Percentiles rank a stretch among this genome's conserved stretches.
These are phyloP conservation scores for Aureobasidium sp. DNA, from an alignment of 2,329 filamentous ascomycete species.

Conservation along the genomic window DNA sequence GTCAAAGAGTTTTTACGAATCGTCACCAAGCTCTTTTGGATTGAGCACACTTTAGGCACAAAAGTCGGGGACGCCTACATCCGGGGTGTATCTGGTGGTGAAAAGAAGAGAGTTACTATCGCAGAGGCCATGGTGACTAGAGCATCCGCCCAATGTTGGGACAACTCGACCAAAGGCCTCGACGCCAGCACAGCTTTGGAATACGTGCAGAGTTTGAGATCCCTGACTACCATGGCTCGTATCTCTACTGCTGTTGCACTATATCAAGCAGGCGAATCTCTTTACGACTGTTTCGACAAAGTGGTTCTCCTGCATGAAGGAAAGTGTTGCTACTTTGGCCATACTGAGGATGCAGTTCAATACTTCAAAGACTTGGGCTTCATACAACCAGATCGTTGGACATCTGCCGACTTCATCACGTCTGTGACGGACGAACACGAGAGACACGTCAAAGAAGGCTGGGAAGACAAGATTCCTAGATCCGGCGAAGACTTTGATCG, in stretches of 20 bases:
- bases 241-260: slow-evolving; percentile 78
- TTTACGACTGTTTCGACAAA: slow-evolving; percentile 61
- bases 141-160: slow-evolving; percentile 33
- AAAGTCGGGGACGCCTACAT: slow-evolving; percentile 77
- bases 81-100: slow-evolving; percentile 55
- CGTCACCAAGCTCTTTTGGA: slow-evolving; percentile 67
- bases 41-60: slow-evolving; percentile 78
- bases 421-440: slow-evolving; percentile 80
- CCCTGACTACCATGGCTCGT: slow-evolving; percentile 73
- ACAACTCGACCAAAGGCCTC: slow-evolving; percentile 41
- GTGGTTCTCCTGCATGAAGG: slow-evolving; percentile 73
- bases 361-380: slow-evolving; percentile 77
- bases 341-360: slow-evolving; percentile 53
- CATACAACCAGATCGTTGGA: slow-evolving; percentile 62
- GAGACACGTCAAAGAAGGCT: slow-evolving; percentile 62
- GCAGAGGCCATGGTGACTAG: slow-evolving; percentile 42
- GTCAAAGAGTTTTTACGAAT: slow-evolving; percentile 62
- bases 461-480: slow-evolving; percentile 60
- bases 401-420: slow-evolving; percentile 71
- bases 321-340: slow-evolving; percentile 68
- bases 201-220: slow-evolving; percentile 40
- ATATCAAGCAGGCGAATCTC: slow-evolving; percentile 74
- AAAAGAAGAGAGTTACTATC: slow-evolving; percentile 42
- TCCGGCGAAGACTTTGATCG: slow-evolving; percentile 57
- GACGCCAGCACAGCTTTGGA: slow-evolving; percentile 43